phyloP scores from a whole-genome alignment of 495 filamentous ascomycete species.

The Aspergillus indologenus region DNA sequence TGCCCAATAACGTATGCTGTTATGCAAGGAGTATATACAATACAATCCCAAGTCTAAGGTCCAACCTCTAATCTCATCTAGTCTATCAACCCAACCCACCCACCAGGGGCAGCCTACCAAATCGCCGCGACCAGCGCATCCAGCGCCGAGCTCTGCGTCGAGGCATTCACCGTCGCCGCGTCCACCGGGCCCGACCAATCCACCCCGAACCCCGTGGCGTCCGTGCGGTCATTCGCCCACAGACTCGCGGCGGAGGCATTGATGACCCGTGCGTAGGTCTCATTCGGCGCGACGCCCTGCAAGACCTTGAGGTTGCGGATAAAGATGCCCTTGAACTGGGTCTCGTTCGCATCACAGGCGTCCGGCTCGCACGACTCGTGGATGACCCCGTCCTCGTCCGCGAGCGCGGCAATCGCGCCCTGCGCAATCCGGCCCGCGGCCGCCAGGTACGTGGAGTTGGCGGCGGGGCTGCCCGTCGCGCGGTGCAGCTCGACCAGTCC shows the following conservation, averaged over 20 bases:
- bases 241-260: constrained; percentile 61
- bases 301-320: constrained; percentile 65
- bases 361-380: constrained; percentile 52
- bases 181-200: not conserved
- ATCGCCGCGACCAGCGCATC: not conserved
- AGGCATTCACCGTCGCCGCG: not conserved
- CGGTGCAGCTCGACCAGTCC: constrained; percentile 64
- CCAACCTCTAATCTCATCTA: not conserved
- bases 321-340: constrained; percentile 80
- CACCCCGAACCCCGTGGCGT: not conserved
- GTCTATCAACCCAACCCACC: not conserved
- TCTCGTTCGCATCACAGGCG: constrained; percentile 55
- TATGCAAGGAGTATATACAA: too few relatives aligned
- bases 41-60: too few relatives aligned
- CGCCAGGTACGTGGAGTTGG: not conserved
- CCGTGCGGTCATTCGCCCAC: constrained; percentile 57
- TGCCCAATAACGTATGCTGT: too few relatives aligned
- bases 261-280: constrained; percentile 53
- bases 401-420: not conserved
- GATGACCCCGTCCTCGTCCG: not conserved
- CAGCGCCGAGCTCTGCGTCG: not conserved
- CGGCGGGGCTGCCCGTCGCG: constrained; percentile 30
- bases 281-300: constrained; percentile 49
- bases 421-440: not conserved
- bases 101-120: not conserved